Conservation (phyloP, 495 filamentous ascomycete species). For the Hyaloscypha variabilis region DNA sequence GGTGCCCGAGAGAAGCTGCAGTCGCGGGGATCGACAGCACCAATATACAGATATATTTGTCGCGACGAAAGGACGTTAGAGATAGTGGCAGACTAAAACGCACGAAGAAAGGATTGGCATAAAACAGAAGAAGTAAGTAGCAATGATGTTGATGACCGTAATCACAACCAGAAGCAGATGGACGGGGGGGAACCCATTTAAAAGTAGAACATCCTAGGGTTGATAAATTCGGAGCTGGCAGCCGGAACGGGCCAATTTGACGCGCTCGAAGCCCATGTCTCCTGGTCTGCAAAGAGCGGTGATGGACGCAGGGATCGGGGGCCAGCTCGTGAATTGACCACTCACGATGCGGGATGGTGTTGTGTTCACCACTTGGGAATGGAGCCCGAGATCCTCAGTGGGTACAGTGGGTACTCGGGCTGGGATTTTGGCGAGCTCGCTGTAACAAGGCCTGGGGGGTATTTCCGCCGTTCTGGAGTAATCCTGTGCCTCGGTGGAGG, state of each 20-base stretch:
- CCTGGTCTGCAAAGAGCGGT: background rate
- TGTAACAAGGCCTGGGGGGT: background rate
- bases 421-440: background rate
- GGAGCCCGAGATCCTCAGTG: background rate
- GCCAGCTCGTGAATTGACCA: constrained; percentile 18
- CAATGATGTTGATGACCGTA: background rate
- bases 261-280: background rate
- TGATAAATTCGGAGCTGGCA: constrained; percentile 7
- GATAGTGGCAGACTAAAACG: background rate
- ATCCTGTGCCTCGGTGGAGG: background rate
- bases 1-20: background rate
- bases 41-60: background rate
- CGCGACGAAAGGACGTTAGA: background rate
- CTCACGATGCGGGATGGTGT: background rate
- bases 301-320: background rate
- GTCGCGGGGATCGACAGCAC: background rate
- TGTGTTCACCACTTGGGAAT: background rate
- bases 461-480: background rate
- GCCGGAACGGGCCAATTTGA: background rate
- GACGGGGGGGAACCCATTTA: background rate
- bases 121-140: background rate
- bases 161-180: constrained; percentile 6
- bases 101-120: background rate
- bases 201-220: constrained; percentile 6
- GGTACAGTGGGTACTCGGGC: background rate